Evolutionary conservation across 2,329 filamentous ascomycete species (phyloP), one percentile per base, ranked within the genome.

Genomic region (Nigrograna mackinnonii): DNA sequence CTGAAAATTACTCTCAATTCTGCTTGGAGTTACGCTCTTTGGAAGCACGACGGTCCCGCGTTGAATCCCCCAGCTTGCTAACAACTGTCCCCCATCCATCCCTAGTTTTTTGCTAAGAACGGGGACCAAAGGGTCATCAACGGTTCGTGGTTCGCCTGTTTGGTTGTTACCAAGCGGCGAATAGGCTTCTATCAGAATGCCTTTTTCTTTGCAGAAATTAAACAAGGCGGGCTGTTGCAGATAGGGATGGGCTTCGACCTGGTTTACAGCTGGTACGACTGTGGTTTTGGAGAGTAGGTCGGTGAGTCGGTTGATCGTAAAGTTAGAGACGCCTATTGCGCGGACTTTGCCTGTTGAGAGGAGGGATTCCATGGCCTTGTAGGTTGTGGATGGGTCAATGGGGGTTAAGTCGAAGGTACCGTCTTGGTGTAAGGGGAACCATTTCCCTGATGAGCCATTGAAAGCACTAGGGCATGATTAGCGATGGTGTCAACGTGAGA

Each of bases 41-140:
- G 89, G 89, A 58, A 95, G 87, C 37, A 95, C 88, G 49, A 83
- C 86, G 75, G 85, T 89, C 45, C 86, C 88, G 65, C 89, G 84
- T 64, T 86, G 82, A 43, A 92, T n/a, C 72, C 88, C 89, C 88
- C 89, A 95, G 54, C 82, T 76, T 51, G 94, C 72, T 56, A 92
- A 72, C 43, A 89, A 79, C 76, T 94, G 86, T 72, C 90, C 85
- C 14, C 79, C 75, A 14, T 84, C 82, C 74, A 83, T 82, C 58
- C 78, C 79, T 69, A 86, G 83, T 19, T 48, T 41, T 22, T 33
- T 43, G 3, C 53, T 42, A 1, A 60, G 6, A 1, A 48, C 46
- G 36, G 50, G 47, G 6, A 60, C 57, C 2, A 58, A 32, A 3
- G 42, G 35, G 24, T 57, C 54, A 18, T 84, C 70, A 20, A 86